A percentile compares a stretch with the other conserved stretches of the same genome.
These are phyloP conservation scores for Pelargonium australe DNA, from an alignment of 441 rosid genomes.

Conservation along the genomic window DNA sequence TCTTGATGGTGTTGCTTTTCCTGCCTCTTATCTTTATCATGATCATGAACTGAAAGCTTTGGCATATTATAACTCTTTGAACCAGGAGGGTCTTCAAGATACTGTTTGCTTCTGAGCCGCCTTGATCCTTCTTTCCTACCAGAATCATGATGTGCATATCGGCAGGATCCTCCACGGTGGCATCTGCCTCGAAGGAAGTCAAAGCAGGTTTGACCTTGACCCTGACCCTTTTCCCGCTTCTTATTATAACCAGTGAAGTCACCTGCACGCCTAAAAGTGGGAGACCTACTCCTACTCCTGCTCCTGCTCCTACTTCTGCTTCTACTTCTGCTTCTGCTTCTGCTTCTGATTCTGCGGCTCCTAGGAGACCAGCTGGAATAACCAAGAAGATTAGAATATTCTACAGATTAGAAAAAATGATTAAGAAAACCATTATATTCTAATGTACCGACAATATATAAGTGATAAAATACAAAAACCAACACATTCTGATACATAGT, in stretches of 20 bases:
- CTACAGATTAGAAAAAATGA: background rate
- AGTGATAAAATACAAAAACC: background rate
- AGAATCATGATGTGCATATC: conserved; percentile 44
- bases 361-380: conserved; percentile 49
- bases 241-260: conserved; percentile 24
- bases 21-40: conserved; percentile 19
- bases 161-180: conserved; percentile 55
- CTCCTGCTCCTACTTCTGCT: too few relatives aligned
- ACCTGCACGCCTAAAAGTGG: conserved; percentile 28
- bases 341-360: conserved; percentile 27
- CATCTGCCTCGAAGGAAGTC: conserved; percentile 57
- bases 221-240: conserved; percentile 34
- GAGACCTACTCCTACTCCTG: conserved; percentile 35
- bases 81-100: conserved; percentile 24
- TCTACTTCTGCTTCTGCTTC: too few relatives aligned
- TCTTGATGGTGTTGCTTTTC: conserved; percentile 19
- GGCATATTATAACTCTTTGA: conserved; percentile 18
- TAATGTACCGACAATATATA: background rate
- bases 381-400: conserved; percentile 17
- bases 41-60: conserved; percentile 21
- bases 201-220: conserved; percentile 48
- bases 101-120: conserved; percentile 29
- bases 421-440: background rate
- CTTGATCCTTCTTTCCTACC: conserved; percentile 32
- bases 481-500: background rate